Evolutionary conservation across 2,329 filamentous ascomycete species (phyloP), one percentile per base, ranked within the genome.

Genomic region (Rhytidhysteron rufulum): DNA sequence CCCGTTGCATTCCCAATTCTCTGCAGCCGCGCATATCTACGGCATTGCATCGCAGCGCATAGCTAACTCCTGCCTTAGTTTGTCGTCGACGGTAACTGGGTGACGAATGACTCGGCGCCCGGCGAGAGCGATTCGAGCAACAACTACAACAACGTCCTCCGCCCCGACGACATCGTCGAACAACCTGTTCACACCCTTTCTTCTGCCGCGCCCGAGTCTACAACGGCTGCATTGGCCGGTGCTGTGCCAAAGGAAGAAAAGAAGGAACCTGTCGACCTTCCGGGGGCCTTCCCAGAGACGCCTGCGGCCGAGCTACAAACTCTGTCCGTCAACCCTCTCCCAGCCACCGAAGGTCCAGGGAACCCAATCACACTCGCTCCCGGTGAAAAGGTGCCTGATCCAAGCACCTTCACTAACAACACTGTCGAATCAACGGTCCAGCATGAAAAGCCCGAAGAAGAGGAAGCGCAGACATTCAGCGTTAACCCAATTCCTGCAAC

Each of bases 131-230:
- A 96, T 74, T 77, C 79, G 50, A 75, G 82, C 58, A 85, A 86
- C 58, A 95, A 91, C 77, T 75, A 89, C 57, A 97, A 97, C 78
- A 97, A 97, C 80, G 82, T 96, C 49, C 78, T 98, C 42, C 78
- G 79, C 30, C 81, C 85, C 42, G 79, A 88, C 48, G 78, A 88
- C 60, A 85, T 95, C 54, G 66, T 67, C 37, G 68, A 72, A 37
- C 60, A 74, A 41, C 69, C 73, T 32, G 70, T 75, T 37, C 60
- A 63, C 49, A 74, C 78, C 44, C 77, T 85, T 63, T 86, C 82
- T 52, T 83, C 82, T 37, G 83, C 80, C 43, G 77, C 80, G 25
- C 84, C 87, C 42, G 74, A 78, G 43, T 83, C 86, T 35, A 84
- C 85, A 32, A 90, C 86, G 40, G 82, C 83, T 51, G 75, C 73